Percentiles rank a stretch among this genome's conserved stretches.
phyloP scores from a whole-genome alignment of 768 basidiomycete species.

The Lyophyllum semitale region DNA sequence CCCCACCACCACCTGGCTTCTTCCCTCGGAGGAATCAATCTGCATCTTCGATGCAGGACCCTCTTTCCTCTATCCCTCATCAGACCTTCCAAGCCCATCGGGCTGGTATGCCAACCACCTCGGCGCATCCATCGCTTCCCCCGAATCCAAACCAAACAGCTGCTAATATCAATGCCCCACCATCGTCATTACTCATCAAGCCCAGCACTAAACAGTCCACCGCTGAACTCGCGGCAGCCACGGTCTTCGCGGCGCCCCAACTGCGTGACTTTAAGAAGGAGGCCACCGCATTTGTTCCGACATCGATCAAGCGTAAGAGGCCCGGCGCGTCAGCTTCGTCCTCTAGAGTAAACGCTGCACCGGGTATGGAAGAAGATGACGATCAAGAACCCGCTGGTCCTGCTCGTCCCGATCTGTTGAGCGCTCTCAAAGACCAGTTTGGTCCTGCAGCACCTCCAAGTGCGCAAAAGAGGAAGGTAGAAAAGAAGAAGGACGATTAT shows the following conservation, averaged over 20 bases:
- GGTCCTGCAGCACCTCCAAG: constrained; percentile 33
- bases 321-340: constrained; percentile 32
- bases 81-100: constrained; percentile 78
- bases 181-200: constrained; percentile 33
- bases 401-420: constrained; percentile 67
- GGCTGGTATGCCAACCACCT: constrained; percentile 35
- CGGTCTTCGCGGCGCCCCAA: constrained; percentile 82
- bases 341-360: constrained; percentile 65
- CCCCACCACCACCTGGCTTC: constrained; percentile 68
- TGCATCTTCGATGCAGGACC: constrained; percentile 66
- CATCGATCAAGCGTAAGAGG: constrained; percentile 78
- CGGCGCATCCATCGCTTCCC: constrained; percentile 45
- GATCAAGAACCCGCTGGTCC: constrained; percentile 28
- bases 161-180: constrained; percentile 23
- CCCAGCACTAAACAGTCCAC: constrained; percentile 30
- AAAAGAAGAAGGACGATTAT: constrained; percentile 67
- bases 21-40: constrained; percentile 58
- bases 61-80: constrained; percentile 73
- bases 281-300: constrained; percentile 88
- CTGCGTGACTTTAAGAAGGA: constrained; percentile 95
- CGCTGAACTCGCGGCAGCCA: constrained; percentile 54
- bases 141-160: constrained; percentile 34
- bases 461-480: constrained; percentile 22
- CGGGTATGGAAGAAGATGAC: constrained; percentile 43
- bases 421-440: constrained; percentile 61